A percentile compares a stretch with the other conserved stretches of the same genome.
Evolutionary conservation across 2,329 filamentous ascomycete genomes (phyloP).

Genomic region (Fonsecaea pedrosoi): DNA sequence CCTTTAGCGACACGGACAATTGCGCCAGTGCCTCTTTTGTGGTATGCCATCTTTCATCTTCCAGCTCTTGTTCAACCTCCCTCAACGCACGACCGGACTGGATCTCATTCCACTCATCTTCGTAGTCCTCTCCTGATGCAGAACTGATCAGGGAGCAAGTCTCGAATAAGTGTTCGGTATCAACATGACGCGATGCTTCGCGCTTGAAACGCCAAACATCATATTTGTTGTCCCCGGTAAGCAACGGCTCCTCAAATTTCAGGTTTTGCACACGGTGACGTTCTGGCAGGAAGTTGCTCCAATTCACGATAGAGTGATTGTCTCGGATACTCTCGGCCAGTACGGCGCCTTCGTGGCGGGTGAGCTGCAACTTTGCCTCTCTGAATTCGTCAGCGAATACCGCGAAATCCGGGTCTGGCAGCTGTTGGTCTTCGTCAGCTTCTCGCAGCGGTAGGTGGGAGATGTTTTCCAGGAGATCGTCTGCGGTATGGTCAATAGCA

Average conservation of each 20-base stretch:
- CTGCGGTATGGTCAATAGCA: constrained; percentile 47
- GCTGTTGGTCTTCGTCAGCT: constrained; percentile 26
- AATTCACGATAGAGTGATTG: constrained; percentile 26
- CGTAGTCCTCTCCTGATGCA: constrained; percentile 9
- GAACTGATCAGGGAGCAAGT: constrained; percentile 1
- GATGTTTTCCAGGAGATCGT: constrained; percentile 40
- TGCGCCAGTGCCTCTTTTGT: constrained; percentile 29
- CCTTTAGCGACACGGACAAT: constrained; percentile 17
- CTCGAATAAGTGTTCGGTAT: constrained; percentile 6
- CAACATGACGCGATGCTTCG: constrained; percentile 5
- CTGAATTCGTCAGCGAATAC: constrained; percentile 34
- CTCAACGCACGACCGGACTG: constrained; percentile 8
- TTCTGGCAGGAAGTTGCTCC: constrained; percentile 38
- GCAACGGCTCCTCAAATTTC: constrained; percentile 56
- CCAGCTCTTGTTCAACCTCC: constrained; percentile 16
- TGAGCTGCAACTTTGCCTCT: constrained; percentile 47
- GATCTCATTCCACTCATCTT: constrained; percentile 26
- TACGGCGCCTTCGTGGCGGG: constrained; percentile 42
- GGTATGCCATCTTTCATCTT: constrained; percentile 25
- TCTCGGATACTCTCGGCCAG: constrained; percentile 44
- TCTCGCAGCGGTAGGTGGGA: constrained; percentile 14
- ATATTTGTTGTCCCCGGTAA: constrained; percentile 51
- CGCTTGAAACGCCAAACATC: constrained; percentile 52
- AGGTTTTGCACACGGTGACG: constrained; percentile 41
- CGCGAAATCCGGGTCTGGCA: constrained; percentile 39